Evolutionary conservation across 148 eudicot genomes (phyloP), one percentile per base, ranked within the genome.

Genomic region (Agrostemma githago): DNA sequence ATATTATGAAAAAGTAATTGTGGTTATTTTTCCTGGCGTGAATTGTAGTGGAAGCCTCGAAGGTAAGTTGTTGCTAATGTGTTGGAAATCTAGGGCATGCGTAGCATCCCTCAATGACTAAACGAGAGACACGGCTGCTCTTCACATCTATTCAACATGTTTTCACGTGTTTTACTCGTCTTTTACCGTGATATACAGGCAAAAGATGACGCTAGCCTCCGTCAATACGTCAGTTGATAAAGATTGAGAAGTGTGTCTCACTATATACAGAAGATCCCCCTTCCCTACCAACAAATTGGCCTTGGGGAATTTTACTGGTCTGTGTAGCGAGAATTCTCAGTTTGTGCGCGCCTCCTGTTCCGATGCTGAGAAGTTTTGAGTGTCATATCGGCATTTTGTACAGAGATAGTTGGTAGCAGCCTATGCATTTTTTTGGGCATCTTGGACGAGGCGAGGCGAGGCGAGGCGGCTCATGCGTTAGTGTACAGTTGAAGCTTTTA

Each of bases 401-500:
- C 76, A 80, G 54, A 66, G 40, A 62, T 15, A 48, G 66, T 71
- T 59, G 72, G 66, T 71, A 46, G 72, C 68, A 37, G 78, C 63
- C 40, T 53, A 14, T 70, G 39, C 21, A 20, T 60, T 60, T 15
- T 71, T 71, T 76, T 73, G 64, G 78, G 56, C 75, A 46, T 66
- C 41, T 15, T 71, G 67, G 65, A 51, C 56, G n/a, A 71, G 58
- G 38, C 61, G 60, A 26, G 34, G 34, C 56, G n/a, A 71, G 58
- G 38, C 61, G 60, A 26, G 34, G 34, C 34, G 65, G 54, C 57
- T 67, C 44, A 62, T 67, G 73, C 42, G 64, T 41, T 72, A 80
- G 77, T 80, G 83, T 80, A 80, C 74, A 77, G 80, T 73, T 48
- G 73, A 69, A 43, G 48, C 20, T 41, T 67, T 72, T 53, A 76